Evolutionary conservation across 2,329 filamentous ascomycete species (phyloP), one percentile per base, ranked within the genome.

Genomic region (Ilyonectria robusta): DNA sequence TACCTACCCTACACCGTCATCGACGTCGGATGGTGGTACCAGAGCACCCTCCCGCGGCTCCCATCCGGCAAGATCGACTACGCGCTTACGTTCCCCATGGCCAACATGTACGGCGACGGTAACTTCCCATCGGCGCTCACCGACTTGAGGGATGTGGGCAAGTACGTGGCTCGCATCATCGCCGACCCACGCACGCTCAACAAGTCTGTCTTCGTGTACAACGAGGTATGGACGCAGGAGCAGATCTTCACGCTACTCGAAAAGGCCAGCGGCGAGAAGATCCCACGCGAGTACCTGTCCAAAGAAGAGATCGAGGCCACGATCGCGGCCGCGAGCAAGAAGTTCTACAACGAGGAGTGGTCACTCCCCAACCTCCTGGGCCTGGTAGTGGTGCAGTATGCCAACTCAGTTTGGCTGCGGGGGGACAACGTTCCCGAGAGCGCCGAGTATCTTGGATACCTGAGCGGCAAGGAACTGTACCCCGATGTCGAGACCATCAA

Each of bases 11-110:
- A 85, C 76, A 90, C 88, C 6, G 80, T 87, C 72, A 83, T 89
- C 54, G 87, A 90, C 70, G 81, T 88, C 9, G 88, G 88, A n/a
- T 89, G 80, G 79, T 89, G 88, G 88, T 86, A 87, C 72, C 86
- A 89, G 71, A 67, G 86, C 26, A 77, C 78, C 6, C 15, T 76
- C 5, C 77, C 78, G 0, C 51, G 44, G 4, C 48, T 79, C 0
- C 70, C 76, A 1, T 80, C 77, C 0, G 76, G 77, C 1, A 70
- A 66, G 1, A 35, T 66, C 13, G 65, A 70, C 35, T 60, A 62
- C 33, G 80, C 79, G 31, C 71, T 81, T 63, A 42, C 19, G 9
- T 73, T 78, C 5, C 70, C 77, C 3, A 75, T 78, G 26, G 76
- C 78, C 37, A 76, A 77, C 48, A 81, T 88, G 35, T 73, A 77